Conservation (phyloP, 257 asterid genomes). For the Solanum peruvianum region DNA sequence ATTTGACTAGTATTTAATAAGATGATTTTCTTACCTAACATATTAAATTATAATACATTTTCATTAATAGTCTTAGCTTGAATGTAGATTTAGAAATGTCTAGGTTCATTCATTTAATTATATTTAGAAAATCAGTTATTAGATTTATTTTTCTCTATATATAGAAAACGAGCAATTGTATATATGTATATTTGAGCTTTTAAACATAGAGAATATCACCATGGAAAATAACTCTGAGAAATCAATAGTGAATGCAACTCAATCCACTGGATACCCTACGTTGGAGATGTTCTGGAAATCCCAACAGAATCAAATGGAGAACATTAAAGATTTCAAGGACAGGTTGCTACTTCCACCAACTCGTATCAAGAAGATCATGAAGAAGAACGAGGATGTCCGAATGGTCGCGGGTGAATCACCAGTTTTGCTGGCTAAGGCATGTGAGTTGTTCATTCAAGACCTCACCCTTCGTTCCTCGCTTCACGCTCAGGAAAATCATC, state of each 20-base stretch:
- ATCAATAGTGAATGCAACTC: background rate
- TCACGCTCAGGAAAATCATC: slow-evolving; percentile 79
- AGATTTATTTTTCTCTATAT: background rate
- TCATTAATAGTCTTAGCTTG: background rate
- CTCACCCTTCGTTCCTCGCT: slow-evolving; percentile 86
- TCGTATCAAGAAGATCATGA: slow-evolving; percentile 87
- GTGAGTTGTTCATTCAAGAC: slow-evolving; percentile 83
- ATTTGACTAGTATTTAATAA: too few species aligned
- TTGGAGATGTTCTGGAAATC: slow-evolving; percentile 39
- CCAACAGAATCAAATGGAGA: background rate
- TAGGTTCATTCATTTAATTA: too few species aligned
- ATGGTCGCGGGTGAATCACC: slow-evolving; percentile 90
- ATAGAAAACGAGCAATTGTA: background rate
- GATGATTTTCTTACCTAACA: background rate
- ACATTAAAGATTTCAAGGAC: slow-evolving; percentile 56
- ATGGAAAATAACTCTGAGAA: background rate
- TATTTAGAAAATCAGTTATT: background rate
- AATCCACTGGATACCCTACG: background rate
- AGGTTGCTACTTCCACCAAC: slow-evolving; percentile 66
- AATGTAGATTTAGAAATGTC: background rate
- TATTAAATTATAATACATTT: too few species aligned
- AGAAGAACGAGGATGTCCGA: slow-evolving; percentile 81
- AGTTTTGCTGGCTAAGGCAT: slow-evolving; percentile 72
- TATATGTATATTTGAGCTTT: background rate
- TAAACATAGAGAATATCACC: background rate